Percentiles rank a stretch among this genome's conserved stretches.
Conservation (phyloP, 1,284 basidiomycete species). For the Ustilago hordei region DNA sequence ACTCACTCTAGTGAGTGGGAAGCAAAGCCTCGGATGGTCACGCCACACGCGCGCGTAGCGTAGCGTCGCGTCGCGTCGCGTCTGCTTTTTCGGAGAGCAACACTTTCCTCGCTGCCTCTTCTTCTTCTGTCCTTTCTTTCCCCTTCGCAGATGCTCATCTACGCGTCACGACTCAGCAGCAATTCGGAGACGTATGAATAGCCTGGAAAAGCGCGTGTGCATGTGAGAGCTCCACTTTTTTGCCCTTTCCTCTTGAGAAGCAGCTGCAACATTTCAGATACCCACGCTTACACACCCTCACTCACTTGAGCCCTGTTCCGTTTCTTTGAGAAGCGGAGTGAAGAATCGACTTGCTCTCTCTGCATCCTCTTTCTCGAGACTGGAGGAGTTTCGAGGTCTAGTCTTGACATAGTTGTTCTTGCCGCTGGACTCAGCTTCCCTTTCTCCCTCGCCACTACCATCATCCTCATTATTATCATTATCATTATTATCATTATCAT, state of each 20-base stretch:
- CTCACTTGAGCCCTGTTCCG: neutral
- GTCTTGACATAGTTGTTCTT: neutral
- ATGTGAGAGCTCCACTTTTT: constrained; percentile 4
- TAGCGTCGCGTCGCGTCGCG: neutral
- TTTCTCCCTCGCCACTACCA: neutral
- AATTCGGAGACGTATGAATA: neutral
- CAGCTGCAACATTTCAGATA: neutral
- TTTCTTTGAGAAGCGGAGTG: neutral
- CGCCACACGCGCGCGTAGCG: neutral
- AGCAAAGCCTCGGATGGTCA: neutral
- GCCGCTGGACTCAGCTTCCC: neutral
- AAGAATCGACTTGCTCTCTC: neutral
- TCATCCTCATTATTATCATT: no score
- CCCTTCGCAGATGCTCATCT: constrained; percentile 8
- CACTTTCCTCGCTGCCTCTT: neutral
- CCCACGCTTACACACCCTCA: neutral
- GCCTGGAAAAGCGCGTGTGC: neutral
- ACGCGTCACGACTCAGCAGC: constrained; percentile 29
- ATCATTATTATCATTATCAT: no score
- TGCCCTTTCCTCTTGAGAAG: neutral
- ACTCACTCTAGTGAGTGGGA: neutral
- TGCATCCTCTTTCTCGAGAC: neutral
- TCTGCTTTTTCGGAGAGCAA: neutral
- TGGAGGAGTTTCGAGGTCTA: neutral
- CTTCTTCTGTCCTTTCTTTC: constrained; percentile 1